Evolutionary conservation across 2,329 filamentous ascomycete genomes (phyloP), one percentile per base, ranked within the genome.

Genomic region (Diplocarpon rosae): DNA sequence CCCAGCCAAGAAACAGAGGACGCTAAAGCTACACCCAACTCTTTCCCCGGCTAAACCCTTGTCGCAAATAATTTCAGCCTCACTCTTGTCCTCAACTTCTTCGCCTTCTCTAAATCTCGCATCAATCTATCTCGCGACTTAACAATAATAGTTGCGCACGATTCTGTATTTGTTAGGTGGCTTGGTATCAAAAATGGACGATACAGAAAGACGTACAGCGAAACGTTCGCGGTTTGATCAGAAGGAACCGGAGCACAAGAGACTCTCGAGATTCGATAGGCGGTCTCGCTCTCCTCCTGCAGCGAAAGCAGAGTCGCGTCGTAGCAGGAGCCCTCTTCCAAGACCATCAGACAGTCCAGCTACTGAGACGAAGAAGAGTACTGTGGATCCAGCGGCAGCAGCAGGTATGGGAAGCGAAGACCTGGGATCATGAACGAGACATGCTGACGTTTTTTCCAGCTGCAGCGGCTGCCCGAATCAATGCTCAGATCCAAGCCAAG

Each of bases 221-320:
- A 94, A 94, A 71, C 83, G 88, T 51, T 95, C 88, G 60, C 87
- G 90, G 64, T 95, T 96, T 66, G 90, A 96, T 63, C 86, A 93
- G 65, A 92, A 80, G 37, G 86, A 90, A 62, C 80, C 85, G 5
- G 86, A 92, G 60, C 78, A 83, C 46, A 82, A 80, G 59, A 74
- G 80, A 56, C 61, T 75, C 35, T 93, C 88, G 39, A 78, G 89
- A 62, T 95, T 95, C 65, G 90, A 95, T 66, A 80, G 89, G 57
- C 83, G 92, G 57, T 96, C 92, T 47, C 83, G 87, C 53, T 95
- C 88, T 28, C 88, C 88, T 16, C 66, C 68, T 47, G 66, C 72
- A 20, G 74, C 78, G 58, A 76, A 80, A 55, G 71, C 78, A 20
- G 85, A 93, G 50, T 67, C 76, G 37, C 69, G 73, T 55, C 80